Base-by-base conservation (phyloP, 1,284 basidiomycete species). In the Trametes pubescens region DNA sequence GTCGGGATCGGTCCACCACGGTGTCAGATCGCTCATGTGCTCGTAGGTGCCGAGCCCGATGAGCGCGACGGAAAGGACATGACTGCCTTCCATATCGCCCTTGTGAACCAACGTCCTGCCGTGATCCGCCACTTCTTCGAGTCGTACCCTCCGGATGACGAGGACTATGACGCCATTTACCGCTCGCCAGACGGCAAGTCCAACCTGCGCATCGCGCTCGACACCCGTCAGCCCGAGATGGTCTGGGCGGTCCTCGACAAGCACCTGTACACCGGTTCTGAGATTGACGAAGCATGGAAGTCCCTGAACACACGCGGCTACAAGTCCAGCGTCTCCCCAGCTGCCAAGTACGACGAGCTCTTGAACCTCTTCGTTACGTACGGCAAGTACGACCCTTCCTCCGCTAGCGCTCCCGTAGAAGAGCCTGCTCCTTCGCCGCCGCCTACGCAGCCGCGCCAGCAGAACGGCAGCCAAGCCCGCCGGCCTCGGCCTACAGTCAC, bases 61-160 rank as follows among this genome's bases (percentile, higher is more conserved):
- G 90, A 92, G 74, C 83, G 84, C 58, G 82, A 92, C 74, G 81
- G 80, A 0, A 68, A 78, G 54, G 83, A 83, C 32, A 76, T 83
- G 57, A 89, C 90, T 3, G 82, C 87, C 1, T 87, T 91, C 76
- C 90, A 92, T 73, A 67, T 86, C 57, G 88, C 89, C n/a, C 73
- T 92, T 16, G 78, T 80, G 69, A 70, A 71, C 51, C 87, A 87
- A 1, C 79, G 84, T 65, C 69, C 84, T 14, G 61, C 77, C 9
- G 79, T 90, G 57, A 74, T 88, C 56, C 77, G 79, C 44, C 80
- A 87, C 73, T 86, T 90, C 74, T 80, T 92, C 66, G 79, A 86
- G 61, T 78, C 77, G 46, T 85, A 89, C 71, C 79, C 84, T 51
- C 84, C 85, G 3, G 78, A 80, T 46, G 83, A 85, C 22, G 70